phyloP scores from a whole-genome alignment of 2,329 filamentous ascomycete genomes.

The Fusarium armeniacum region DNA sequence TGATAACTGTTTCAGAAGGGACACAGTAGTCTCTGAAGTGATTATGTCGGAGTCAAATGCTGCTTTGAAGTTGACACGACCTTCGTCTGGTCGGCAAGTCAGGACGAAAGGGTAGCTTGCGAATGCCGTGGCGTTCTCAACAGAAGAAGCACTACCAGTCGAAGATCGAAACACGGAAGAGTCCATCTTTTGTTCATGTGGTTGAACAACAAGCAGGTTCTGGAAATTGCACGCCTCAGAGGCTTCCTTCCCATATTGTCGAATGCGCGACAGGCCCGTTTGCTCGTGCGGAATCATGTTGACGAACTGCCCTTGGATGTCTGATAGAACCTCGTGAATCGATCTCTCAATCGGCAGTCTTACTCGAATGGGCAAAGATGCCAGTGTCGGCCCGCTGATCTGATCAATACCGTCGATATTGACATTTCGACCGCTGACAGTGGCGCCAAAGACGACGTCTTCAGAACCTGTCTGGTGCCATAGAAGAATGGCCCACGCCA shows the following conservation, averaged over 20 bases:
- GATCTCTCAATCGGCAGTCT: neutral
- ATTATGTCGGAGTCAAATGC: neutral
- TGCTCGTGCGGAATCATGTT: constrained; percentile 22
- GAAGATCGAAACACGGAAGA: neutral
- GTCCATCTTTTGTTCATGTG: neutral
- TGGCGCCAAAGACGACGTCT: constrained; percentile 4
- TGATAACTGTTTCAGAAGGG: neutral
- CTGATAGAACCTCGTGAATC: accelerated
- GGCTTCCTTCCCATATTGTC: neutral
- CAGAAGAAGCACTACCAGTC: neutral
- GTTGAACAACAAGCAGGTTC: constrained; percentile 17
- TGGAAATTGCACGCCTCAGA: constrained; percentile 15
- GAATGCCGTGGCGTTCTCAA: neutral
- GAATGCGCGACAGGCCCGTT: neutral
- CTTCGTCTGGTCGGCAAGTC: neutral
- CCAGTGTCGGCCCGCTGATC: constrained; percentile 4
- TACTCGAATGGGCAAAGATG: neutral
- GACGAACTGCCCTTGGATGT: constrained; percentile 1
- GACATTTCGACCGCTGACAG: constrained; percentile 10
- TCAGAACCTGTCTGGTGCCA: constrained; percentile 1
- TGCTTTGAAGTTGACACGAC: neutral
- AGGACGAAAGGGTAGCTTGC: constrained; percentile 4
- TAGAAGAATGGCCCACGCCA: constrained; percentile 5
- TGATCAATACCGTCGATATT: neutral
- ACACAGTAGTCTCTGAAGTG: neutral